Conservation (phyloP, 176 grass and related monocot species). For the Typha latifolia region DNA sequence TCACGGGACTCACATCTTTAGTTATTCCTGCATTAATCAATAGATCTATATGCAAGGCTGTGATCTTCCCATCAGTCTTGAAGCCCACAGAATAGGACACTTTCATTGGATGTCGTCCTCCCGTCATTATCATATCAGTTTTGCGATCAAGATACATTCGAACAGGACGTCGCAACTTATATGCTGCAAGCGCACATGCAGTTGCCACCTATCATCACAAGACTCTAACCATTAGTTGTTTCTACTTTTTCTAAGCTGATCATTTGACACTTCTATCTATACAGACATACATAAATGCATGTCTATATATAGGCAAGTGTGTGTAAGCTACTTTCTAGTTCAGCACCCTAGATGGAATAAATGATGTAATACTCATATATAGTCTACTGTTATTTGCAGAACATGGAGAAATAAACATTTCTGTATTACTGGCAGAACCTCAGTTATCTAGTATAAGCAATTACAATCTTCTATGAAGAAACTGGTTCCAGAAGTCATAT, state of each 20-base stretch:
- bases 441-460: no score
- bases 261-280: no score
- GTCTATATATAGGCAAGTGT: no score
- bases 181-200: slow-evolving; percentile 87
- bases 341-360: not conserved
- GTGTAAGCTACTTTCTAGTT: not conserved
- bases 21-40: slow-evolving; percentile 81
- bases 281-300: no score
- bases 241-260: not conserved
- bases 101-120: slow-evolving; percentile 98
- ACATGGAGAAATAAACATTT: not conserved
- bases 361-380: not conserved
- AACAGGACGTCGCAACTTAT: slow-evolving; percentile 64
- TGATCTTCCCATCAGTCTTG: slow-evolving; percentile 76
- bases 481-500: no score
- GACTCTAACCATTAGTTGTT: not conserved
- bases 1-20: slow-evolving; percentile 48
- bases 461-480: no score
- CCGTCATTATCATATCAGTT: slow-evolving; percentile 82
- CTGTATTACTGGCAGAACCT: no score
- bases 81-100: slow-evolving; percentile 87
- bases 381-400: not conserved
- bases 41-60: slow-evolving; percentile 81
- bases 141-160: slow-evolving; percentile 91
- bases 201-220: slow-evolving; percentile 57